Conservation (phyloP, 2,329 filamentous ascomycete genomes). For the Podosphaera leucotricha region DNA sequence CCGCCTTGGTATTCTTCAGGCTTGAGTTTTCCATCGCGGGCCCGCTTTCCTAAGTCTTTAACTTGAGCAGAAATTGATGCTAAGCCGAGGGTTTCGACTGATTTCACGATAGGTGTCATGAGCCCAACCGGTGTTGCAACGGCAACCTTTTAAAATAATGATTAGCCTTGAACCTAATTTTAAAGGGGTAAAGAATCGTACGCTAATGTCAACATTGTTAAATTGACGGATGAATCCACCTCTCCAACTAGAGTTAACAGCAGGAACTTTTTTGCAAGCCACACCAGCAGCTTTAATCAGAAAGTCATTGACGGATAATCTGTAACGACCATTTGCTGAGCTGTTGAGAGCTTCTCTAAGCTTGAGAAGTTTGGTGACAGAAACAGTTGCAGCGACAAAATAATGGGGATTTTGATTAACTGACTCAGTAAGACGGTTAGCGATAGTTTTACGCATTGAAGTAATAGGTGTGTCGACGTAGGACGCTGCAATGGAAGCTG, state of each 20-base stretch:
- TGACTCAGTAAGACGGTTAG: conserved; percentile 70
- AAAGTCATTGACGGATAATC: conserved; percentile 99
- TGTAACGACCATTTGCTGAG: conserved; percentile 78
- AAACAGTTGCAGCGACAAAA: conserved; percentile 79
- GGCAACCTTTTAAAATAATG: conserved; percentile 11
- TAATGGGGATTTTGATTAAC: conserved; percentile 92
- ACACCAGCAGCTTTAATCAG: conserved; percentile 85
- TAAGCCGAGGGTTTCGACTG: conserved; percentile 67
- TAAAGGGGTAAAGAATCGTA: conserved; percentile 28
- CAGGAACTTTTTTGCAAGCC: conserved; percentile 79
- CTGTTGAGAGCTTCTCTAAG: conserved; percentile 84
- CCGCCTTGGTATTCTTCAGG: conserved; percentile 98
- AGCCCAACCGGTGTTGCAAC: conserved; percentile 67
- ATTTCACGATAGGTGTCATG: conserved; percentile 92
- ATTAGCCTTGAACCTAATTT: neutral
- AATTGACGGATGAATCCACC: conserved; percentile 79
- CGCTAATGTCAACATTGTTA: conserved; percentile 81
- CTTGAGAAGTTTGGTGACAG: conserved; percentile 86
- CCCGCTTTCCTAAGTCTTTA: conserved; percentile 93
- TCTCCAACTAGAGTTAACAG: conserved; percentile 90
- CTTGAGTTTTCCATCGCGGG: conserved; percentile 94
- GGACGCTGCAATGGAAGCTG: conserved; percentile 28
- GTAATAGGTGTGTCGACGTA: conserved; percentile 70
- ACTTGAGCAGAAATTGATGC: conserved; percentile 69
- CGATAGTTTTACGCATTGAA: conserved; percentile 97